A percentile compares a stretch with the other conserved stretches of the same genome.
Evolutionary conservation across 768 basidiomycete species (phyloP).

Genomic region (Kwoniella sp.): DNA sequence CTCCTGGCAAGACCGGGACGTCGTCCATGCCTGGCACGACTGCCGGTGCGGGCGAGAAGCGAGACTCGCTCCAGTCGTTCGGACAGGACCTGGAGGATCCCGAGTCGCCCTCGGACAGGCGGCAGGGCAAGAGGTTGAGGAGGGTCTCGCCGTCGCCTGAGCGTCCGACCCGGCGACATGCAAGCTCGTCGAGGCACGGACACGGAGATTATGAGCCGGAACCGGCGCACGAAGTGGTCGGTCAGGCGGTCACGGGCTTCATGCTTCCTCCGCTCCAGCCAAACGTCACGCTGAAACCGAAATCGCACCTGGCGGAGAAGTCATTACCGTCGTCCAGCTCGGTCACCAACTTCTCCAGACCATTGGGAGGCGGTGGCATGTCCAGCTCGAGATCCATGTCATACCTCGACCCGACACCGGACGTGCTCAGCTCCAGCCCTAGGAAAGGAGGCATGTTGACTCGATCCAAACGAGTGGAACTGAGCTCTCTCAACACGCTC

Average conservation of each 20-base stretch:
- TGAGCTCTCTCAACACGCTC: constrained; percentile 9
- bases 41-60: background rate
- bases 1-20: background rate
- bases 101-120: constrained; percentile 8
- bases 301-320: constrained; percentile 11
- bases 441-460: constrained; percentile 18
- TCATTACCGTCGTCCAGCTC: background rate
- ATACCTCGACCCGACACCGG: constrained; percentile 20
- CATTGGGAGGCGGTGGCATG: background rate
- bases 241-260: constrained; percentile 18
- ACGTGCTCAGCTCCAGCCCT: constrained; percentile 7
- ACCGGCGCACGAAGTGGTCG: constrained; percentile 6
- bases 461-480: constrained; percentile 16
- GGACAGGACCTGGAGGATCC: constrained; percentile 22
- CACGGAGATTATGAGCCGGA: constrained; percentile 17
- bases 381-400: constrained; percentile 20
- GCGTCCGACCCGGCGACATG: background rate
- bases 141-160: constrained; percentile 15
- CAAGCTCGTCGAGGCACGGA: background rate
- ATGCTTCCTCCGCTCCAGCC: constrained; percentile 24
- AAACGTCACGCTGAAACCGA: constrained; percentile 17
- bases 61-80: constrained; percentile 14
- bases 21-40: background rate
- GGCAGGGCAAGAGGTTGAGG: constrained; percentile 10
- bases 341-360: constrained; percentile 21